Base-by-base conservation (phyloP, 768 basidiomycete species). In the Mrakia blollopis region DNA sequence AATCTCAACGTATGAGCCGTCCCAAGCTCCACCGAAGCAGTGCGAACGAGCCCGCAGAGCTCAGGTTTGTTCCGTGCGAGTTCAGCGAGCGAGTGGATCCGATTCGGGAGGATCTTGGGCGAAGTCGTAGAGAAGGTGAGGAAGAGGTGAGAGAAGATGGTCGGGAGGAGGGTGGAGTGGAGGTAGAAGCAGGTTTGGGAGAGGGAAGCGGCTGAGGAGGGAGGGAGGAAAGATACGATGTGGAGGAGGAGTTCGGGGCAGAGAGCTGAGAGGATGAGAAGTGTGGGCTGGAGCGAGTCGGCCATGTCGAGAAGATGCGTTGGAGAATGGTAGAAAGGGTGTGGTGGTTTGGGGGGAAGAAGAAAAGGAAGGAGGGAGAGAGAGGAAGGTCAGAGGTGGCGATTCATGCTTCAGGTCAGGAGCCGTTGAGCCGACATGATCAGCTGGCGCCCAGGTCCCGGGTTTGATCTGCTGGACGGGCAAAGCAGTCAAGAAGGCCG, bases 161-260 rank as follows among this genome's bases (percentile, higher is more conserved):
- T 28, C 8, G 61, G 28, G 23, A 62, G 25, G n/a, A 62, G 28
- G 28, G 28, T 6, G 30, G 28, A 30, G 28, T 35, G 61, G 23
- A n/a, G 61, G 25, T 28, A 30, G 61, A 28, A 28, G n/a, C 25
- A 62, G 28, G 32, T 28, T 4, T 28, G 61, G 25, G 61, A 62
- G 61, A 62, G 61, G 25, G 61, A 62, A 28, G 32, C 61, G 61
- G 28, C 25, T 16, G 61, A 30, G 10, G 61, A 4, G 16, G 61
- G 21, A 6, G 61, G 32, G n/a, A 62, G 61, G 28, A 28, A 62
- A 8, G n/a, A 35, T 5, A 30, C 16, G 61, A 62, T 28, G 61
- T 62, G 61, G 23, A 62, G 61, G 61, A 62, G n/a, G 28, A 62
- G 32, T 35, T 62, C 61, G 61, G 61, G 61, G 23, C 52, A 54